Base-by-base conservation (phyloP, 441 rosid genomes). In the Capsella rubella region DNA sequence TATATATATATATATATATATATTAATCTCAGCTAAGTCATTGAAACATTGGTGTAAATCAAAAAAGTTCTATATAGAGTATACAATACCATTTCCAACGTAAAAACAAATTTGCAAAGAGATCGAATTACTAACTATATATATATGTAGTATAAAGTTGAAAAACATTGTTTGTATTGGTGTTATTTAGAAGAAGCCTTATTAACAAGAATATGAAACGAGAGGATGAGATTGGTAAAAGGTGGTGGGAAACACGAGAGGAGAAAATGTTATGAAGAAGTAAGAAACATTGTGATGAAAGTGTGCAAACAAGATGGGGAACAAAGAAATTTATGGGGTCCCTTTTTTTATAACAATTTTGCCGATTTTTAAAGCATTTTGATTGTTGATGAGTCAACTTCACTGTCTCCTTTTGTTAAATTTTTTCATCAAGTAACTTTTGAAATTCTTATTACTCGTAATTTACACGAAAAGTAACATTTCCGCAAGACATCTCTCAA, bases 361-460 rank as follows among this genome's bases (percentile, higher is more conserved):
- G 73, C 61, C 64, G 55, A 58, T 67, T 60, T 21, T 60, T 5
- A 75, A 61, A 62, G 64, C 52, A n/a, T 12, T 49, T 49, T 47
- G 8, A 62, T 75, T 53, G 74, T 52, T 62, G 74, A 68, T 69
- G 64, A 61, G 79, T 75, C 79, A 62, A 69, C 69, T 75, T 75
- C 74, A 68, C 32, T 54, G 56, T 43, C 63, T 75, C 68, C 34
- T 61, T 43, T 69, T 15, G 25, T 21, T 21, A 21, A 21, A 21
- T 66, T 13, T 16, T 45, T 51, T 28, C 18, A 50, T 39, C 73
- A 59, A 8, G 12, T 50, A 56, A 35, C 25, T 15, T 59, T 56
- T 56, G 15, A 57, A 46, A 56, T 49, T 54, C 14, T 49, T 12
- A 29, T 18, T 18, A 56, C 14, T 66, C 72, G 59, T 74, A 74